Evolutionary conservation across 495 filamentous ascomycete genomes (phyloP), one percentile per base, ranked within the genome.

Genomic region (Lichenothelia convexa): DNA sequence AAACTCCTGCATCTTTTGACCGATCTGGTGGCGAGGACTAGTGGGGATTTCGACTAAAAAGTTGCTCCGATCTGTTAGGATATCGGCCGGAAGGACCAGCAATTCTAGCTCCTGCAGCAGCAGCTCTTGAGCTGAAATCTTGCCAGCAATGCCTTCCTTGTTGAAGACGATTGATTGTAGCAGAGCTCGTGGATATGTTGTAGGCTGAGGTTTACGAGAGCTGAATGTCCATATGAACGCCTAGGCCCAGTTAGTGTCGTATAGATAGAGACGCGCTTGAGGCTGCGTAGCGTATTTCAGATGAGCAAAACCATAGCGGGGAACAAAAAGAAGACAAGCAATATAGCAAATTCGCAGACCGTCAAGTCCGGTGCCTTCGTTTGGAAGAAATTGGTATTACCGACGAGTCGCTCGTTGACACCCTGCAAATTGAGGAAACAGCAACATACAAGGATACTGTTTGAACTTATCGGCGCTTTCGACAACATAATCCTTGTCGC

Each of bases 101-200:
- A 80, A 75, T 34, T 64, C 65, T 6, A 97, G 60, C 48, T 93
- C 85, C 42, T 80, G 73, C 39, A 81, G 79, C 0, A 94, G 54
- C 18, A 93, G 64, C 36, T 80, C 63, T 34, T 78, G 73, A 26
- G 80, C 71, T 18, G 79, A 68, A 33, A 78, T 8, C 8, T 13
- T 27, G 24, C 7, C 7, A 7, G 24, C 24, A 8, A 8, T 13
- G 8, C 8, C 8, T 27, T 7, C 8, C 7, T 13, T 70, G 43
- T 69, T 69, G 45, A 85, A 80, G 6, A 94, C 61, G 32, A 85
- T 62, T 32, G 68, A 70, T 47, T 92, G 82, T 8, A 93, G 61
- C 5, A 89, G 62, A 11, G 80, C 75, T 38, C 87, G 75, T 34
- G 87, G 75, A 52, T 87, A 94, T 17, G 87, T 70, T 0, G 78